A percentile compares a stretch with the other conserved stretches of the same genome.
Conservation (phyloP, 2,329 filamentous ascomycete genomes). For the Furcasterigmium sp. region DNA sequence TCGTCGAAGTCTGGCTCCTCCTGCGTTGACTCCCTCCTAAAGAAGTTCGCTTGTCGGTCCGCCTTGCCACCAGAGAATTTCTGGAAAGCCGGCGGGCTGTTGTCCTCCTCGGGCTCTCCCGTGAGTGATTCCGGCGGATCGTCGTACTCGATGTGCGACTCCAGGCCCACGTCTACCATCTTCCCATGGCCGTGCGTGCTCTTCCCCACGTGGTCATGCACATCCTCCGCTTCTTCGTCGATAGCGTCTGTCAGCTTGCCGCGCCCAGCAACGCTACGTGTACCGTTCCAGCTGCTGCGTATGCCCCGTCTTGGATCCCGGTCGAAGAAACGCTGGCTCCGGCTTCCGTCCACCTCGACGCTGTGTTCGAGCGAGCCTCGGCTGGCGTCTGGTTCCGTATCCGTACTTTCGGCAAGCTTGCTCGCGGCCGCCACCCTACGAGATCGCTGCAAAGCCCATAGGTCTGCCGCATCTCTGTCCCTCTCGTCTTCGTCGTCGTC, state of each 20-base stretch:
- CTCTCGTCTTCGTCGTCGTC: conserved; percentile 91
- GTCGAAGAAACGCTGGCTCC: conserved; percentile 38
- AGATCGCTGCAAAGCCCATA: conserved; percentile 86
- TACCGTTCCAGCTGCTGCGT: conserved; percentile 60
- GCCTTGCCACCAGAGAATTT: conserved; percentile 40
- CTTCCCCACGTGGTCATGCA: conserved; percentile 5
- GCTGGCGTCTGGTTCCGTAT: conserved; percentile 69
- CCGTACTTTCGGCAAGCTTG: conserved; percentile 78
- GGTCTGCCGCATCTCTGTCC: conserved; percentile 87
- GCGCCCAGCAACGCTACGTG: conserved; percentile 30
- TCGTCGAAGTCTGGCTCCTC: conserved; percentile 43
- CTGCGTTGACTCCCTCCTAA: conserved; percentile 35
- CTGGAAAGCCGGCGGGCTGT: conserved; percentile 57
- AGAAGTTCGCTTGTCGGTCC: conserved; percentile 30
- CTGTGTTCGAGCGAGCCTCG: conserved; percentile 49
- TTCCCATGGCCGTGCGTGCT: conserved; percentile 32
- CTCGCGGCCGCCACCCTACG: conserved; percentile 82
- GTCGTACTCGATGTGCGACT: conserved; percentile 56
- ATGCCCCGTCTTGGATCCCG: conserved; percentile 47
- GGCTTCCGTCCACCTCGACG: conserved; percentile 31
- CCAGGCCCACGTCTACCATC: conserved; percentile 84
- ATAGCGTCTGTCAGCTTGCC: conserved; percentile 21
- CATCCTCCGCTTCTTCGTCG: conserved; percentile 37
- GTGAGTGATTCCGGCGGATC: conserved; percentile 58
- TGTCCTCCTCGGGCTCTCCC: conserved; percentile 43